These are phyloP conservation scores for Chernovozyma aurita DNA, from an alignment of 1,139 yeast species.

Conservation along the genomic window DNA sequence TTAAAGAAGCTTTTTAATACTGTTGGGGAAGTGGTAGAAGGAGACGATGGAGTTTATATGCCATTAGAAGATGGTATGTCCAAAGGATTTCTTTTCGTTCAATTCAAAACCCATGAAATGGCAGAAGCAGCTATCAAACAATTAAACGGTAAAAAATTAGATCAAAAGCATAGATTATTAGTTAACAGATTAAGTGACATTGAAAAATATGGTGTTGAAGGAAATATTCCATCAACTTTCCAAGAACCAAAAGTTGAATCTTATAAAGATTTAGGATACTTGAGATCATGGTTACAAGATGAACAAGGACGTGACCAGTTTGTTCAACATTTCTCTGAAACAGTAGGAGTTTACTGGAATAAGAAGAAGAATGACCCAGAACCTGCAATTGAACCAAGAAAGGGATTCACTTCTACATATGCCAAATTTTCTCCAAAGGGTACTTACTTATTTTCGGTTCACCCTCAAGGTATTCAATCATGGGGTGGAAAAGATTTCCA, in stretches of 20 bases:
- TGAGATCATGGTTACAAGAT: slow-evolving; percentile 90
- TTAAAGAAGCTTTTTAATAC: slow-evolving; percentile 72
- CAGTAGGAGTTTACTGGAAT: slow-evolving; percentile 87
- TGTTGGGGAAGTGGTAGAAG: slow-evolving; percentile 64
- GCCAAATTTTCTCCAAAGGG: slow-evolving; percentile 95
- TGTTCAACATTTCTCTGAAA: slow-evolving; percentile 72
- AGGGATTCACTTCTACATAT: slow-evolving; percentile 81
- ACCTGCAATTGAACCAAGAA: slow-evolving; percentile 71
- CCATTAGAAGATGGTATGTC: slow-evolving; percentile 80
- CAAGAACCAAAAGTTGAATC: slow-evolving; percentile 68
- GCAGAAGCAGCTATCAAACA: slow-evolving; percentile 79
- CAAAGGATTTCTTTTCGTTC: slow-evolving; percentile 85
- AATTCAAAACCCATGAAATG: slow-evolving; percentile 61
- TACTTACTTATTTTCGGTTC: slow-evolving; percentile 79
- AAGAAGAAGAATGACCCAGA: slow-evolving; percentile 74
- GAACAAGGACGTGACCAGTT: slow-evolving; percentile 88
- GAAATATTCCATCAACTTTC: slow-evolving; percentile 60
- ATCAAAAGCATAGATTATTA: slow-evolving; percentile 84
- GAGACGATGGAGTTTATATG: slow-evolving; percentile 68
- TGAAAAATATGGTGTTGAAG: slow-evolving; percentile 73
- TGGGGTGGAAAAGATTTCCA: slow-evolving; percentile 91
- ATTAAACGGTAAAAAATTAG: slow-evolving; percentile 85
- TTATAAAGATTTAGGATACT: slow-evolving; percentile 71
- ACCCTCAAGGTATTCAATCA: slow-evolving; percentile 91
- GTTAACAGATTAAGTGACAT: slow-evolving; percentile 83